Evolutionary conservation across 164 flowering plant genomes (phyloP).

Genomic region (Berberis vulgaris): DNA sequence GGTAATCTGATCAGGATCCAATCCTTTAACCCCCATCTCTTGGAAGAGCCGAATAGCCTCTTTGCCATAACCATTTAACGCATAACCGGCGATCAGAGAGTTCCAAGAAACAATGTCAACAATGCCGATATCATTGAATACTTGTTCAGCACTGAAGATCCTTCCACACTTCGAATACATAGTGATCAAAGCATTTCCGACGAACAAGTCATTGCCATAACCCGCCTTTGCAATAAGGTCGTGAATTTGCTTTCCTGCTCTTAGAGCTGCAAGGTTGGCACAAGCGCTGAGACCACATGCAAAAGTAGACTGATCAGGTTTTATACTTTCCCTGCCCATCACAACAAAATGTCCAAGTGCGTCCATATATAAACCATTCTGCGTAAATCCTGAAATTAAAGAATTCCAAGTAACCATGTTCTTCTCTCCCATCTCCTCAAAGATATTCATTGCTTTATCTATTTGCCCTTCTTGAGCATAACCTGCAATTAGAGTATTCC

Average conservation of each 20-base stretch:
- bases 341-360: neutral
- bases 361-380: neutral
- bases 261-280: constrained; percentile 3
- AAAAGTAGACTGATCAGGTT: constrained; percentile 5
- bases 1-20: neutral
- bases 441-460: neutral
- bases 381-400: neutral
- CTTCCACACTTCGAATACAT: constrained; percentile 8
- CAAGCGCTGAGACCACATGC: constrained; percentile 2
- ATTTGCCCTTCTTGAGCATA: constrained; percentile 7
- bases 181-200: neutral
- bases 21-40: neutral
- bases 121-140: neutral
- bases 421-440: constrained; percentile 5
- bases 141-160: neutral
- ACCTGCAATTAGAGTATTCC: constrained; percentile 7
- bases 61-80: neutral
- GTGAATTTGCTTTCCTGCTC: constrained; percentile 4
- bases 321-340: neutral
- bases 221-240: neutral
- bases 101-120: constrained; percentile 6
- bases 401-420: constrained; percentile 2
- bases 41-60: neutral
- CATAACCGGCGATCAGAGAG: constrained; percentile 5
- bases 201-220: neutral